Percentiles rank a stretch among this genome's conserved stretches.
Conservation (phyloP, 1,284 basidiomycete genomes). For the Inonotus obliquus region DNA sequence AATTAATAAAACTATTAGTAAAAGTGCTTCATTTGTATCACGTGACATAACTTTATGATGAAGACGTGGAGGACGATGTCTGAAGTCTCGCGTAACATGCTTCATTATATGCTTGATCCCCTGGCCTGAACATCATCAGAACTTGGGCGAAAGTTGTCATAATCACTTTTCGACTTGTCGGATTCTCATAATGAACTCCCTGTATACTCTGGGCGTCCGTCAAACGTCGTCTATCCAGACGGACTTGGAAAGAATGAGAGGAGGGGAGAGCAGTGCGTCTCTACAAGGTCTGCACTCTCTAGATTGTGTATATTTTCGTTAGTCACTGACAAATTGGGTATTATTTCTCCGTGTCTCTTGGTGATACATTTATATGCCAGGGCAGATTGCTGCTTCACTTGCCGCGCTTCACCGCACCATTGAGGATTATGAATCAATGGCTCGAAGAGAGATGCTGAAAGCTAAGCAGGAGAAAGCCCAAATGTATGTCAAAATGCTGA, state of each 20-base stretch:
- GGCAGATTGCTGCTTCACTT: constrained; percentile 91
- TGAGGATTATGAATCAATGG: constrained; percentile 96
- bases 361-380: constrained; percentile 37
- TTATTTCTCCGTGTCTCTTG: neutral
- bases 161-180: no score
- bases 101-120: no score
- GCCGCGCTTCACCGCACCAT: constrained; percentile 90
- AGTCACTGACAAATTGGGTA: neutral
- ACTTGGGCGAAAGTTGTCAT: no score
- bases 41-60: no score
- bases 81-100: no score
- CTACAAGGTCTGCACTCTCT: constrained; percentile 63
- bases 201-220: constrained; percentile 85
- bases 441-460: constrained; percentile 89
- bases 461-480: constrained; percentile 93
- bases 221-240: constrained; percentile 86
- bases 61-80: no score
- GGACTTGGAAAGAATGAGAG: constrained; percentile 77
- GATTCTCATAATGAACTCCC: neutral
- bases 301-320: neutral
- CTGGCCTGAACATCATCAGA: no score
- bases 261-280: constrained; percentile 76
- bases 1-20: no score
- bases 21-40: no score
- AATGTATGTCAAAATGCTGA: constrained; percentile 50